phyloP scores from a whole-genome alignment of 345 rosid species.

The Crucihimalaya himalaica region DNA sequence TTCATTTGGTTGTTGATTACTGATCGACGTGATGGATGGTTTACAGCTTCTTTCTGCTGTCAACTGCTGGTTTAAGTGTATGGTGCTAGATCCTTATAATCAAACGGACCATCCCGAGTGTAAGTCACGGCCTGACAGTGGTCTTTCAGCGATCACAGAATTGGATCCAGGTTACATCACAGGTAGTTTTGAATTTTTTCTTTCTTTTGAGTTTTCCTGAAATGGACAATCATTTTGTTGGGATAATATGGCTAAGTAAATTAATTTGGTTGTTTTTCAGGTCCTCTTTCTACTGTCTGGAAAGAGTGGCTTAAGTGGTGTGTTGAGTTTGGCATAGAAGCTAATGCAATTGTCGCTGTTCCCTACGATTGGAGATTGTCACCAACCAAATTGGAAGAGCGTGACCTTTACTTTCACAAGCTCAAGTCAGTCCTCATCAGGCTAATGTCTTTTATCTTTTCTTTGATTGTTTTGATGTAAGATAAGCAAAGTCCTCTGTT shows the following conservation, averaged over 20 bases:
- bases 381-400: constrained; percentile 92
- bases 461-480: neutral
- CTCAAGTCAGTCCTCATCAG: constrained; percentile 68
- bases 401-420: constrained; percentile 96
- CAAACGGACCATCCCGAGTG: constrained; percentile 98
- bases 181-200: constrained; percentile 43
- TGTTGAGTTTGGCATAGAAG: constrained; percentile 91
- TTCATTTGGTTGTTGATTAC: constrained; percentile 6
- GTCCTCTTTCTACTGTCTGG: constrained; percentile 98
- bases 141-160: constrained; percentile 95
- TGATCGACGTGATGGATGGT: constrained; percentile 12
- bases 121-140: constrained; percentile 92
- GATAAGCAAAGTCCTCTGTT: neutral
- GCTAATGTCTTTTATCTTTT: neutral
- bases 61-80: constrained; percentile 98
- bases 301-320: constrained; percentile 99
- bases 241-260: neutral
- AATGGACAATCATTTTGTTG: constrained; percentile 7
- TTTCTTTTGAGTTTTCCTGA: constrained; percentile 1
- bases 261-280: constrained; percentile 44
- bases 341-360: constrained; percentile 91
- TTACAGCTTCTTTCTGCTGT: constrained; percentile 95
- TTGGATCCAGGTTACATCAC: constrained; percentile 97
- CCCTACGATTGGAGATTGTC: constrained; percentile 98
- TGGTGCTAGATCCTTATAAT: constrained; percentile 87